Evolutionary conservation across 2,329 filamentous ascomycete species (phyloP), one percentile per base, ranked within the genome.

Genomic region (Aspergillus sp.): DNA sequence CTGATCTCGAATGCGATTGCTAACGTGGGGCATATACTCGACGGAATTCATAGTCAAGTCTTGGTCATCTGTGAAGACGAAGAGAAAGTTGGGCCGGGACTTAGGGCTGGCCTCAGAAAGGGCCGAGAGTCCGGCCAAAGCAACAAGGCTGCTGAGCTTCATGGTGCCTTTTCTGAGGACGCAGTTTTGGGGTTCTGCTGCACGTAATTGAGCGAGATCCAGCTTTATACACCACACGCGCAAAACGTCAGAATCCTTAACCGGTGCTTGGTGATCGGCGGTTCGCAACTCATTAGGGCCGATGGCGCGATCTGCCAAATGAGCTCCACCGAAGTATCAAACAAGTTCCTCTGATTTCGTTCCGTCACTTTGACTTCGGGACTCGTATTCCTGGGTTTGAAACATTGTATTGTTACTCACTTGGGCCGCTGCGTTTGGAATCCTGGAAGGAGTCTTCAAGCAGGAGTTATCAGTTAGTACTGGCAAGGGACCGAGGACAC

Each of bases 41-140:
- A 71, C 53, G 2, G 66, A 66, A n/a, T 65, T 63, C 5, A 73
- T 60, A 41, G 67, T 60, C 26, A 67, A 62, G 65, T 89, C 87
- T 63, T 89, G 87, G 62, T 89, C 87, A 62, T 89, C 87, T 0
- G 85, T 87, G 45, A 89, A 73, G 60, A 89, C 83, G 67, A 89
- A 86, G 17, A 90, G 74, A 34, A 89, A 83, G 57, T 89, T 89
- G 0, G 81, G 76, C 41, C 11, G 30, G 3, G 48, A n/a, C 20
- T 9, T 39, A 49, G 41, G 18, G 30, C 39, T 34, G 6, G 42
- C 55, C 22, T 56, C 48, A 15, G 42, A 45, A 8, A 43, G 13
- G 26, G 48, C 17, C 13, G 34, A 42, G 22, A 56, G 12, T 34
- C 41, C 55, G 4, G 36, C 34, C 9, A 56, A 20, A 13, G 55